Conservation (phyloP, 2,329 filamentous ascomycete species). For the Pochonia chlamydosporia region DNA sequence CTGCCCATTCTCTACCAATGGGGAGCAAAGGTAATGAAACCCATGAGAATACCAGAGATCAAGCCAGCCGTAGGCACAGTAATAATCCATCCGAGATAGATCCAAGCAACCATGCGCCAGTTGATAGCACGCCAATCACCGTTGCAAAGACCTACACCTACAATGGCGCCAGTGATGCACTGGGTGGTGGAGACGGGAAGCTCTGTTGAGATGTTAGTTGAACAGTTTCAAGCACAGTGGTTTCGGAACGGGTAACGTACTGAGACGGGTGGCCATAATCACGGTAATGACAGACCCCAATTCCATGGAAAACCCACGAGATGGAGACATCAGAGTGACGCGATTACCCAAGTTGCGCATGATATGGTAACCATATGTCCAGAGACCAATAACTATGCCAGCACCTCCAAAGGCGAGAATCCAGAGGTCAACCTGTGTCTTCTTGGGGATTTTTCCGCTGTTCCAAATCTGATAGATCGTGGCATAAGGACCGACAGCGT, state of each 20-base stretch:
- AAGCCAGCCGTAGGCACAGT: constrained; percentile 53
- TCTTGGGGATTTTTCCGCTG: constrained; percentile 37
- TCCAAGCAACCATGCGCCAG: constrained; percentile 56
- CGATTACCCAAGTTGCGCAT: constrained; percentile 59
- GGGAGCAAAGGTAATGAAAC: constrained; percentile 56
- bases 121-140: constrained; percentile 54
- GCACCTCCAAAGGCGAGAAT: constrained; percentile 49
- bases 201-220: constrained; percentile 23
- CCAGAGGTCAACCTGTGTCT: constrained; percentile 52
- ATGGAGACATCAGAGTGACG: constrained; percentile 56
- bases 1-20: constrained; percentile 27
- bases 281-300: constrained; percentile 57
- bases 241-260: constrained; percentile 20
- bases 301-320: constrained; percentile 55
- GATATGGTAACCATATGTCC: constrained; percentile 59
- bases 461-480: constrained; percentile 57
- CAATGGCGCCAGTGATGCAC: constrained; percentile 57
- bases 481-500: constrained; percentile 57
- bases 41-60: constrained; percentile 56
- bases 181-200: constrained; percentile 61
- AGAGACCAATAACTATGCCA: constrained; percentile 49
- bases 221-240: not conserved
- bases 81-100: constrained; percentile 55
- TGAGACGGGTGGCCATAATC: constrained; percentile 56
- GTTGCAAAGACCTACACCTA: constrained; percentile 57